phyloP scores from a whole-genome alignment of 2,329 filamentous ascomycete species.

The Calcarisporium arbuscula region DNA sequence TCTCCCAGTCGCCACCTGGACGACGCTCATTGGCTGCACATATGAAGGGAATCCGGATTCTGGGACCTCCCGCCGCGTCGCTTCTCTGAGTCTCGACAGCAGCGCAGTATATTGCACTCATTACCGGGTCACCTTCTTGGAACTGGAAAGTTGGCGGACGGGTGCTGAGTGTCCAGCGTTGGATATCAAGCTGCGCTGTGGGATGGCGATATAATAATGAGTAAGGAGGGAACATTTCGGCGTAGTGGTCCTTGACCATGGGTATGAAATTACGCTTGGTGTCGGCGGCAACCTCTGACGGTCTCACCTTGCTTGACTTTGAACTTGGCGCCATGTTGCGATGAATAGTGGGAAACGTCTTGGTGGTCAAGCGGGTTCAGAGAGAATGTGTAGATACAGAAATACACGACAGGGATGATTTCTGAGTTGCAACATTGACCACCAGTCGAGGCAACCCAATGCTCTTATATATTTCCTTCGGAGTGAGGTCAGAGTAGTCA shows the following conservation, averaged over 20 bases:
- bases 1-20: constrained; percentile 76
- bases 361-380: background rate
- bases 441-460: background rate
- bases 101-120: constrained; percentile 53
- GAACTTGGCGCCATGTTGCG: constrained; percentile 23
- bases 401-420: background rate
- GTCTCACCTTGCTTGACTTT: constrained; percentile 26
- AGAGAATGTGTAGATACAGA: background rate
- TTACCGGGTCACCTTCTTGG: constrained; percentile 51
- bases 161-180: constrained; percentile 25
- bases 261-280: constrained; percentile 67
- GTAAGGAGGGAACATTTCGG: constrained; percentile 45
- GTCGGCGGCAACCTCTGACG: constrained; percentile 62
- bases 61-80: constrained; percentile 22
- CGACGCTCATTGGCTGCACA: constrained; percentile 72
- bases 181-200: constrained; percentile 38
- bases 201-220: constrained; percentile 54
- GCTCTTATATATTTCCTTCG: constrained; percentile 1
- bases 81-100: constrained; percentile 30
- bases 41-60: constrained; percentile 54
- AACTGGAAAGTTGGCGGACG: constrained; percentile 43
- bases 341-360: background rate
- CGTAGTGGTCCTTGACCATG: constrained; percentile 51
- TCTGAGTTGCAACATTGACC: background rate
- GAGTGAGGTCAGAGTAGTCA: no score